Percentiles rank a stretch among this genome's conserved stretches.
Conservation (phyloP, 768 basidiomycete genomes). For the Lactarius quietus region DNA sequence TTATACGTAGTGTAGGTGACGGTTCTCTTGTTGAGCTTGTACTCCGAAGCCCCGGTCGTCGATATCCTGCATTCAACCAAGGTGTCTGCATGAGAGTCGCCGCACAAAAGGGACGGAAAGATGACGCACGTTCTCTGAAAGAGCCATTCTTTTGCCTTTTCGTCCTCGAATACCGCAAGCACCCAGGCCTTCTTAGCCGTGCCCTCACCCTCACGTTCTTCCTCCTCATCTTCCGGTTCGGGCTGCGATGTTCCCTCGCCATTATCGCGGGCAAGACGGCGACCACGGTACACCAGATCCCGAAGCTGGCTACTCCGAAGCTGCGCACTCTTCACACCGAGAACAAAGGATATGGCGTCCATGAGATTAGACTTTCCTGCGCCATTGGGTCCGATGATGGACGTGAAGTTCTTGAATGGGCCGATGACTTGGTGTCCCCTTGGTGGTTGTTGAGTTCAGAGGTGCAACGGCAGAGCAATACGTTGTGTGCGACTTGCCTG, state of each 20-base stretch:
- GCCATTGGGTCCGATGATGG: slow-evolving; percentile 97
- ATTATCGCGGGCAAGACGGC: slow-evolving; percentile 54
- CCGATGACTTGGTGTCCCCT: slow-evolving; percentile 85
- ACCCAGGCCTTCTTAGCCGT: slow-evolving; percentile 96
- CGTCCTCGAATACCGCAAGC: slow-evolving; percentile 83
- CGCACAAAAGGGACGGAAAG: slow-evolving; percentile 1
- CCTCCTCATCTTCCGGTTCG: slow-evolving; percentile 43
- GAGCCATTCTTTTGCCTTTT: slow-evolving; percentile 73
- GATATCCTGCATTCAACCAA: slow-evolving; percentile 62
- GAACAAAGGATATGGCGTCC: slow-evolving; percentile 99
- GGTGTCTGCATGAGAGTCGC: not conserved
- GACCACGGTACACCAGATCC: slow-evolving; percentile 94
- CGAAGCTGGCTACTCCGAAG: slow-evolving; percentile 90
- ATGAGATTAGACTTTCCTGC: slow-evolving; percentile 98
- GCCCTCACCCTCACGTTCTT: slow-evolving; percentile 60
- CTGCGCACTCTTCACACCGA: slow-evolving; percentile 93
- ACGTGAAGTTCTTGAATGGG: slow-evolving; percentile 91
- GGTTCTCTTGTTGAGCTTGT: slow-evolving; percentile 74
- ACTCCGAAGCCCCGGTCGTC: slow-evolving; percentile 83
- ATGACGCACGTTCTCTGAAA: slow-evolving; percentile 85
- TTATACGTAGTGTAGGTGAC: slow-evolving; percentile 92
- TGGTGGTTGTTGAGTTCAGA: slow-evolving; percentile 9
- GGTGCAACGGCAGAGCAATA: not conserved
- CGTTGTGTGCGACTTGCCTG: slow-evolving; percentile 40
- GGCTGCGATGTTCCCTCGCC: slow-evolving; percentile 38